Evolutionary conservation across 192 early-diverging fungal species (phyloP), one percentile per base, ranked within the genome.

Genomic region (Obelidium mucronatum): DNA sequence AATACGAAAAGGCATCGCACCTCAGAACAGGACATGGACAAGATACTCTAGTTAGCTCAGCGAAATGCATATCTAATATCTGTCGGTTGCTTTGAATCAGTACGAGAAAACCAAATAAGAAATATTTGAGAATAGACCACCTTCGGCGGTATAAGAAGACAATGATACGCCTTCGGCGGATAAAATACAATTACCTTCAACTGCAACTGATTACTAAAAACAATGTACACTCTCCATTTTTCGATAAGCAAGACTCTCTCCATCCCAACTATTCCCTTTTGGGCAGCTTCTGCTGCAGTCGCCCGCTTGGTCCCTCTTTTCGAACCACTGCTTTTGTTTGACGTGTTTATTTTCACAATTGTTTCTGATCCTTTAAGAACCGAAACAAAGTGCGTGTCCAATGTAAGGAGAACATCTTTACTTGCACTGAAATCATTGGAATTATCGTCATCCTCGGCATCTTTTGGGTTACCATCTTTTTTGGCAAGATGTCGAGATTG

Each of bases 11-110:
- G 55, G 11, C 4, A 19, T 15, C 55, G 6, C 55, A 83, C 82
- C 75, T 81, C 51, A 85, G 37, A 13, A 85, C 56, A 53, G 84
- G 84, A 30, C 73, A 74, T 30, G 75, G 71, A 35, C 75, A 73
- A 22, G 74, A 66, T 11, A 40, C 61, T 37, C 44, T 75, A n/a
- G 79, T 80, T 28, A 86, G 31, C 36, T 80, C 74, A 19, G 31
- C 37, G 33, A 85, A 83, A 68, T 86, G 81, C 33, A 74, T 54
- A 79, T 85, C 84, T n/a, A 86, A 68, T 37, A 77, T 37, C 76
- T 70, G 36, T 37, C 13, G 22, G 66, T 42, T 74, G 78, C 74
- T 30, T 78, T 64, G 51, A 28, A 76, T 76, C 3, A n/a, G n/a
- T n/a, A n/a, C n/a, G n/a, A n/a, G n/a, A n/a, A n/a, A n/a, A n/a